Conservation (phyloP, 768 basidiomycete genomes). For the Mycena olivaceomarginata region DNA sequence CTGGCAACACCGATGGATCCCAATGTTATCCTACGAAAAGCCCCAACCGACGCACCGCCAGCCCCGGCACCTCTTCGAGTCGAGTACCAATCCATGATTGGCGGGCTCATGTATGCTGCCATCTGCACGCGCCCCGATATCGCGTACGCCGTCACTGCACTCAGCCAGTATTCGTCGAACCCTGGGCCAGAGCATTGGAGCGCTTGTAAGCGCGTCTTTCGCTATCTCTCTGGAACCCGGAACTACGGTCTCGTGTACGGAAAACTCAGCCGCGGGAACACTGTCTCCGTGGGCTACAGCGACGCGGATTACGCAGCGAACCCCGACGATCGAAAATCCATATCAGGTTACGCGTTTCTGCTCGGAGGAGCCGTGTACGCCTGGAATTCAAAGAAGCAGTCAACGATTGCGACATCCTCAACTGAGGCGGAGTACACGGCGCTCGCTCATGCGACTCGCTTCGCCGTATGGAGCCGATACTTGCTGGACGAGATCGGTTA, state of each 20-base stretch:
- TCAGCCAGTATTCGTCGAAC: conserved; percentile 45
- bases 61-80: conserved; percentile 2
- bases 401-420: conserved; percentile 46
- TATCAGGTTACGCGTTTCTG: no score
- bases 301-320: no score
- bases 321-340: no score
- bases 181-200: conserved; percentile 46
- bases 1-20: conserved; percentile 27
- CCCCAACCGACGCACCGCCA: not conserved
- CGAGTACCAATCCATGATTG: conserved; percentile 12
- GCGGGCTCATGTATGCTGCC: no score
- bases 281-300: no score
- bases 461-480: no score
- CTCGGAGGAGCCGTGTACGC: conserved; percentile 5
- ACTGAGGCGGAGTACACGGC: conserved; percentile 54
- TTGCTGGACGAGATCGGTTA: no score
- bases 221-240: conserved; percentile 55
- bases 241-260: conserved; percentile 23
- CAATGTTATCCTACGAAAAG: conserved; percentile 16
- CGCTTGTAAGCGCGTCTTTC: conserved; percentile 54
- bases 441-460: conserved; percentile 36
- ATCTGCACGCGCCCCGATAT: no score
- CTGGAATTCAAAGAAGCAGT: conserved; percentile 47
- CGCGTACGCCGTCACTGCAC: not conserved
- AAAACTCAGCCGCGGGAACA: not conserved